Evolutionary conservation across 306 rosid genomes (phyloP), one percentile per base, ranked within the genome.

Genomic region (Malus sieversii): DNA sequence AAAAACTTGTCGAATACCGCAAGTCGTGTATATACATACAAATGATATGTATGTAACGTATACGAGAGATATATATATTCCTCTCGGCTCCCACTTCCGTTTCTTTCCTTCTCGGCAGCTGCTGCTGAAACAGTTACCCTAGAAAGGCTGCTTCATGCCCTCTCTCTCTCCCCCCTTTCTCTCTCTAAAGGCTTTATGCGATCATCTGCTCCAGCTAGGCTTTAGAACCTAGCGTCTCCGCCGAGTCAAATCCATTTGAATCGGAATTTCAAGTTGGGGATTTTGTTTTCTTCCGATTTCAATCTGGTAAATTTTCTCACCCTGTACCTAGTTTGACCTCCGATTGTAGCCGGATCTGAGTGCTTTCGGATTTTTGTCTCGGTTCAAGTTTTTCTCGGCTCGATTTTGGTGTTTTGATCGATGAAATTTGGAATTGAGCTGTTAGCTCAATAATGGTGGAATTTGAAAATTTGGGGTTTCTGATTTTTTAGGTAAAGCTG

Each of bases 281-380:
- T 62, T 80, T 42, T 18, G 5, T 61, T 20, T 59, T 35, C 51
- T 12, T 33, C 63, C 6, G n/a, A 30, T 51, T 80, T 19, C 71
- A 48, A 71, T 75, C 64, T 29, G 80, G 84, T 75, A 63, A 68
- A 51, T 66, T 60, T 72, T 27, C 68, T 29, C 19, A 27, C 11
- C 42, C 42, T 27, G 60, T 10, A 61, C 38, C 22, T 75, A 4
- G 29, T 44, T 62, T 72, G 58, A 10, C 16, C n/a, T 46, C 62
- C 16, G 78, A 63, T 74, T 74, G 30, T 30, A 3, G 62, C 78
- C 30, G 78, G 78, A 74, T 74, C 70, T 75, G 30, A 30, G 2
- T 60, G 61, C 27, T 55, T 33, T 23, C 10, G 5, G 61, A 15
- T 63, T 25, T 66, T 73, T 16, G 3, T 51, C 19, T 15, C 55